Conservation (phyloP, 1,139 yeast species). For the Pichia cactophila region DNA sequence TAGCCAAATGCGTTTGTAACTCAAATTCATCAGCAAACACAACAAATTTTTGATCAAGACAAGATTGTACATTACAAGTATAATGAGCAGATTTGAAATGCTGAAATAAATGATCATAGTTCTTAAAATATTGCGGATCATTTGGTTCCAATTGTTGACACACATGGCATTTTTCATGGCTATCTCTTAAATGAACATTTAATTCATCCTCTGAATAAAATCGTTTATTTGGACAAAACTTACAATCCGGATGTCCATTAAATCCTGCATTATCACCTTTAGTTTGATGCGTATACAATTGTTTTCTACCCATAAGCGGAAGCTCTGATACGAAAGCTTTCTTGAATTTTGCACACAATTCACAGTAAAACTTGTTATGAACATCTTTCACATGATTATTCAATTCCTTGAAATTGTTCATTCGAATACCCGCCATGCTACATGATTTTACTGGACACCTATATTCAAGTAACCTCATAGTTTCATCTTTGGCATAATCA, state of each 20-base stretch:
- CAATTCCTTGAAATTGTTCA: constrained; percentile 44
- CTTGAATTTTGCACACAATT: constrained; percentile 67
- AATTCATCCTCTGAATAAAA: constrained; percentile 89
- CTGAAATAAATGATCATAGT: constrained; percentile 63
- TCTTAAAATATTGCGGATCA: constrained; percentile 67
- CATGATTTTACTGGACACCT: constrained; percentile 43
- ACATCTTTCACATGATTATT: constrained; percentile 55
- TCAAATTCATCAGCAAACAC: constrained; percentile 86
- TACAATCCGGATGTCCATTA: constrained; percentile 84
- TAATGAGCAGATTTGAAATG: constrained; percentile 74
- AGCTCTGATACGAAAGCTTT: constrained; percentile 73
- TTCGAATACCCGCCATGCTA: constrained; percentile 7
- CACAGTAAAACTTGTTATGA: constrained; percentile 63
- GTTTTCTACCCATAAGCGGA: constrained; percentile 51
- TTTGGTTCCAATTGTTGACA: constrained; percentile 68
- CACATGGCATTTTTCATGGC: constrained; percentile 83
- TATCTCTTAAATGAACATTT: constrained; percentile 70
- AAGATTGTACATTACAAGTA: constrained; percentile 71
- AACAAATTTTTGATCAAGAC: constrained; percentile 84
- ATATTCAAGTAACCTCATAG: constrained; percentile 46
- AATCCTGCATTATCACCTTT: constrained; percentile 70
- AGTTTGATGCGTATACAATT: constrained; percentile 61
- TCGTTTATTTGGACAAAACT: constrained; percentile 64
- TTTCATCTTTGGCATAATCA: constrained; percentile 33
- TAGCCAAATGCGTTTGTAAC: constrained; percentile 78